Evolutionary conservation across 345 rosid genomes (phyloP).

Genomic region (Capsella bursapastoris): DNA sequence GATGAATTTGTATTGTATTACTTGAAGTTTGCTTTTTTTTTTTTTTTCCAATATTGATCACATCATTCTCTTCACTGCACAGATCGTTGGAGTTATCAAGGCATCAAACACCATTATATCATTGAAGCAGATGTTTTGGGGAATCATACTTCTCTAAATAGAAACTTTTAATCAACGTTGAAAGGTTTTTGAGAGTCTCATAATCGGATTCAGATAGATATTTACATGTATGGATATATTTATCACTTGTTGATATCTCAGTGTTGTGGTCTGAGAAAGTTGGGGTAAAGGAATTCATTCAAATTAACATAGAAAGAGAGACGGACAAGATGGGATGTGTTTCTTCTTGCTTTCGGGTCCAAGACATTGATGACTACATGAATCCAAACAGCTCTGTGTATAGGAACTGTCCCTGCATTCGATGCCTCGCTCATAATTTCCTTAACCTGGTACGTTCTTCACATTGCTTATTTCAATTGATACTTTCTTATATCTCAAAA

Average conservation of each 20-base stretch:
- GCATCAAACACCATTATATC: no score
- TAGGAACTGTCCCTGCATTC: constrained; percentile 83
- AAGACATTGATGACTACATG: constrained; percentile 77
- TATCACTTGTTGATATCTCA: background rate
- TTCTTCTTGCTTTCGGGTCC: constrained; percentile 76
- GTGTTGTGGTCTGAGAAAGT: background rate
- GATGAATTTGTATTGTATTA: background rate
- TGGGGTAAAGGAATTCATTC: constrained; percentile 31
- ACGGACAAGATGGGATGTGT: constrained; percentile 76
- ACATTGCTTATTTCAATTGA: constrained; percentile 3
- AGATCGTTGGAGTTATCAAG: no score
- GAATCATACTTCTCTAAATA: constrained; percentile 31
- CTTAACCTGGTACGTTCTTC: constrained; percentile 60
- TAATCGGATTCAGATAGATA: no score
- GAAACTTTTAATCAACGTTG: constrained; percentile 20
- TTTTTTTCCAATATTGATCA: no score
- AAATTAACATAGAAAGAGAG: constrained; percentile 31
- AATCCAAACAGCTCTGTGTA: constrained; percentile 71
- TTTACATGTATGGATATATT: background rate
- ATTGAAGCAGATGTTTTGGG: background rate
- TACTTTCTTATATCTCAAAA: background rate
- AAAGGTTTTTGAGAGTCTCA: background rate
- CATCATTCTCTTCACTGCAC: no score
- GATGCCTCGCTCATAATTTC: constrained; percentile 78
- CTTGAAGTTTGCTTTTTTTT: no score